A percentile compares a stretch with the other conserved stretches of the same genome.
phyloP scores from a whole-genome alignment of 352 stramenopile genomes.

The Phytopythium aichiense region DNA sequence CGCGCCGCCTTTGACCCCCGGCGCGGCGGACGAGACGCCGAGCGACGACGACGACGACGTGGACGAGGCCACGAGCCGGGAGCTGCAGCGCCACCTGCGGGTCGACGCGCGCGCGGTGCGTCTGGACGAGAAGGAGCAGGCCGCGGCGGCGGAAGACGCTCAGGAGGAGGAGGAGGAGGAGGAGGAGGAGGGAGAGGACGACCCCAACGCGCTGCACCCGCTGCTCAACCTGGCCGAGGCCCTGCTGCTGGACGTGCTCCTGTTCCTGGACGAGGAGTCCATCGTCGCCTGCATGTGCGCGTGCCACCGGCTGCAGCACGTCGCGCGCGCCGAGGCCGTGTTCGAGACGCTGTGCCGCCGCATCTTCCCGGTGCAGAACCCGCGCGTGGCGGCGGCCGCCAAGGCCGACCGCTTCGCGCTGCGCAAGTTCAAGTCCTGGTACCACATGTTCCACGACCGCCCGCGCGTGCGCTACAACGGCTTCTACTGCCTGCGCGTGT shows the following conservation, averaged over 20 bases:
- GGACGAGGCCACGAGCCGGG: conserved; percentile 10
- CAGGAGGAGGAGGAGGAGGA: conserved; percentile 7
- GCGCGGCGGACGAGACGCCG: conserved; percentile 3
- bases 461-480: conserved; percentile 77
- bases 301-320: conserved; percentile 54
- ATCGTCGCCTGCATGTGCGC: conserved; percentile 44
- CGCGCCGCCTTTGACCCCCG: neutral
- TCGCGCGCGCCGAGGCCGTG: conserved; percentile 47
- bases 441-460: conserved; percentile 61
- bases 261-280: conserved; percentile 74
- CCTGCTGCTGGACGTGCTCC: conserved; percentile 63
- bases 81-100: conserved; percentile 1
- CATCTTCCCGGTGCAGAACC: conserved; percentile 66
- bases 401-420: conserved; percentile 55
- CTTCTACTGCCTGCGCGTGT: conserved; percentile 75
- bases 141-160: neutral
- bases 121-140: conserved; percentile 3
- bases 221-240: conserved; percentile 68
- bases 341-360: conserved; percentile 67
- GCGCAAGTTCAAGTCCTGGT: conserved; percentile 64
- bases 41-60: conserved; percentile 17
- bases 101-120: conserved; percentile 5
- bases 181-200: conserved; percentile 12
- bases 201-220: conserved; percentile 27
- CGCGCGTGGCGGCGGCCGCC: conserved; percentile 31